Base-by-base conservation (phyloP, 345 rosid genomes). In the Aurinia saxatilis region DNA sequence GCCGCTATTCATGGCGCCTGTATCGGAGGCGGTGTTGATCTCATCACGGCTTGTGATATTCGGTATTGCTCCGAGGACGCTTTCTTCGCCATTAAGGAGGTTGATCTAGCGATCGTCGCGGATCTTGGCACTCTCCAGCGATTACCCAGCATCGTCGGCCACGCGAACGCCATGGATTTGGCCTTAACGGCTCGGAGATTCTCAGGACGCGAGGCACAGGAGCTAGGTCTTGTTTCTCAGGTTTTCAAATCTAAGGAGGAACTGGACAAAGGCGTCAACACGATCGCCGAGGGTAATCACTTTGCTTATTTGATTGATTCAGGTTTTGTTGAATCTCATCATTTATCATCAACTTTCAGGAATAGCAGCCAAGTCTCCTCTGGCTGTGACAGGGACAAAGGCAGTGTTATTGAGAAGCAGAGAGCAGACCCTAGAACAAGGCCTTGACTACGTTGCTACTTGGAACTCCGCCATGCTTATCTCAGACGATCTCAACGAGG, bases 101-200 rank as follows among this genome's bases (percentile, higher is more conserved):
- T 89, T 1, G 97, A 87, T 67, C 14, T 87, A 62, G 97, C 80
- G 8, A 75, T 92, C 39, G 81, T 84, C 10, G 95, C 93, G 5
- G 98, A 89, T 75, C 78, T 89, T 4, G 96, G 98, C n/a, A 81
- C 95, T 17, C 76, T 92, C 0, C 95, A 92, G 83, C 65, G 98
- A 53, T 41, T 92, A 15, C 97, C 97, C 9, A 52, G 60, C 12
- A 89, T 89, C 4, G 85, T 92, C 10, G 97, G 93, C 34, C 70
- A 58, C 16, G 95, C 91, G 0, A 76, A 75, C 14, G 85, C 97
- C 4, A 71, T 87, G 82, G 96, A 86, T 10, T 53, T 88, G 69
- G 80, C 95, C 8, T 75, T 88, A 63, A 83, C 90, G 45, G 91
- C 81, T 18, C 79, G 95, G 51, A 71, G 78, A 57, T 73, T 92